Base-by-base conservation (phyloP, 2,329 filamentous ascomycete species). In the Hypomyces perniciosus region DNA sequence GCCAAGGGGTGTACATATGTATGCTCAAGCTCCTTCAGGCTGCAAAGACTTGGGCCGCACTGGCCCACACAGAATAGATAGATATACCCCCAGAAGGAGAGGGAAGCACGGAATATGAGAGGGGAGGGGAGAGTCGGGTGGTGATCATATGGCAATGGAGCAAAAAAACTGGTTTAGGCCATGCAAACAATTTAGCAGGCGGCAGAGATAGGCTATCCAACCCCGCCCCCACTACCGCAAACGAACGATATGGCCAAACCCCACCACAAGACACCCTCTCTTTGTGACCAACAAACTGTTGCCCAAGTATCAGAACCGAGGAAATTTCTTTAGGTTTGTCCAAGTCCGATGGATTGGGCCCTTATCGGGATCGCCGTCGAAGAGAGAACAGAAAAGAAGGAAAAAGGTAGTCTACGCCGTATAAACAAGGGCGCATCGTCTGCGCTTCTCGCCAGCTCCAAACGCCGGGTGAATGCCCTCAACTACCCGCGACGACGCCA, bases 211-310 rank as follows among this genome's bases (percentile, higher is more conserved):
- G 35, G 27, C 33, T 33, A 20, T 41, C 42, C 44, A 46, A 50
- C 48, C 48, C 48, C 48, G 48, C 48, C 48, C 48, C 48, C 48
- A 50, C 48, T 42, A 41, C 33, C 33, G 8, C 33, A 35, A 35
- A 47, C 50, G 47, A 48, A 44, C 44, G 44, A 44, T 52, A 48
- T 47, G 50, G 45, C 29, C 12, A 47, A 48, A 51, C 50, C 50
- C 50, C 50, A 52, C 50, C 50, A 52, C 44, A 38, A 44, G n/a
- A 44, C 44, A 39, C 50, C 50, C 43, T 52, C 50, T 52, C 33
- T 38, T 52, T 26, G n/a, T 39, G 37, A 47, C 50, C 50, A 52
- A 52, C 50, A 48, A 20, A 45, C 44, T 37, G 34, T 39, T 28
- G 42, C 30, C 31, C 39, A 33, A 34, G 26, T 48, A 39, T 44